Evolutionary conservation across 257 asterid species (phyloP), one percentile per base, ranked within the genome.

Genomic region (Solanum pinnatisectum): DNA sequence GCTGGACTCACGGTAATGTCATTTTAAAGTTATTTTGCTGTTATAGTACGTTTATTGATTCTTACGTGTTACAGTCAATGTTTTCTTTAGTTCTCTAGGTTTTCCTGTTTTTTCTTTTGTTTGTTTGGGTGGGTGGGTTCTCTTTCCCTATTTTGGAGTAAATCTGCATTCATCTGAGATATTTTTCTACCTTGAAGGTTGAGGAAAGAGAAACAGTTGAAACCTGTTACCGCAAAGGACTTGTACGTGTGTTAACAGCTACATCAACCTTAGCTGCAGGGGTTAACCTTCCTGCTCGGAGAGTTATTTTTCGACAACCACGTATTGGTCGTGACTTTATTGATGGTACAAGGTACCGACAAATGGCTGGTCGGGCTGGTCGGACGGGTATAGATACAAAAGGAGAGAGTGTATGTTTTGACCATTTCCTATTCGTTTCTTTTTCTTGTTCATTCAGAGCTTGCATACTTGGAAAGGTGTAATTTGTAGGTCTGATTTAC

Each of bases 181-280:
- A 20, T 87, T 84, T 87, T 60, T 84, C 90, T 88, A 36, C 87
- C 25, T 63, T 83, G 88, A 86, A 97, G 99, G 98, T 96, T 86
- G 99, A 97, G 94, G 99, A 97, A 88, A 93, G 99, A 90, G 99
- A 97, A 91, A 95, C 98, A 63, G 96, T 97, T 90, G 99, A 97
- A 93, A 94, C 94, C 81, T 97, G 98, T 91, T 97, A 97, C 93
- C 98, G 99, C 76, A 96, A 94, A 93, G 99, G 99, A 90, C 96
- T 97, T 87, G 96, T 96, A 87, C 98, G 98, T 90, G 99, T 97
- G 89, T 94, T 97, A 93, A 96, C 99, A 92, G 99, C 99, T 91
- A 97, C 99, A 71, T 97, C 99, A 89, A 97, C 99, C 87, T 94
- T 97, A 87, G 99, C 99, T 91, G 99, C 99, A 88, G 99, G 99